Base-by-base conservation (phyloP, 1,139 yeast species). In the Candida sp. region DNA sequence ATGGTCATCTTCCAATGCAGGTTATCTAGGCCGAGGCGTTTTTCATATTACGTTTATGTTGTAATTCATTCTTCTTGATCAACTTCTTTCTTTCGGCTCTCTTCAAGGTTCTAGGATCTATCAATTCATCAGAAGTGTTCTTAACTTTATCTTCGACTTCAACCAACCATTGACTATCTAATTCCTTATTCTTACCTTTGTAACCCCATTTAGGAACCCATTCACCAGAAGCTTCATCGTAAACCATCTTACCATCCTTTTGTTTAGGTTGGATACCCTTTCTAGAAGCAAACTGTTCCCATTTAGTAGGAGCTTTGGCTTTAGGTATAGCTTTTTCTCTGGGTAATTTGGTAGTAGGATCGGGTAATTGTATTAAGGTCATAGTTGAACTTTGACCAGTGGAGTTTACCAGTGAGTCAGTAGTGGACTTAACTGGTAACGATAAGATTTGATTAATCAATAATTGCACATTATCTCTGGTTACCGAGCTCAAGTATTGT, bases 141-240 rank as follows among this genome's bases (percentile, higher is more conserved):
- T 79, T 78, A 34, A 73, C 81, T 54, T 82, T 76, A 46, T 87
- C 96, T 46, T 89, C 88, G 49, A 93, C 86, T 67, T 95, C 99
- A 45, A 93, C 98, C 62, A 90, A 77, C 99, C 99, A 93, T 68
- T 93, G 97, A 61, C 78, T 73, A 60, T 93, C 98, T 55, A 84
- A 61, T 46, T 83, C 81, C 70, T 93, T 93, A 68, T 93, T 93
- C 65, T 81, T 81, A 58, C 99, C 99, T 54, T 87, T 84, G 72
- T 85, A 93, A 47, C 99, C 99, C 99, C 99, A 95, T 67, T 90
- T 91, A 56, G 96, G 95, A 48, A 86, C 97, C 99, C 99, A 95
- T 66, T 90, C 91, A 42, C 93, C 93, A 25, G 79, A 70, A 38
- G 79, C 95, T 66, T 95, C 98, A 63, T 93, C 97, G 57, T 72